Conservation (phyloP, 2,329 filamentous ascomycete species). For the Pestalotiopsis sp. region DNA sequence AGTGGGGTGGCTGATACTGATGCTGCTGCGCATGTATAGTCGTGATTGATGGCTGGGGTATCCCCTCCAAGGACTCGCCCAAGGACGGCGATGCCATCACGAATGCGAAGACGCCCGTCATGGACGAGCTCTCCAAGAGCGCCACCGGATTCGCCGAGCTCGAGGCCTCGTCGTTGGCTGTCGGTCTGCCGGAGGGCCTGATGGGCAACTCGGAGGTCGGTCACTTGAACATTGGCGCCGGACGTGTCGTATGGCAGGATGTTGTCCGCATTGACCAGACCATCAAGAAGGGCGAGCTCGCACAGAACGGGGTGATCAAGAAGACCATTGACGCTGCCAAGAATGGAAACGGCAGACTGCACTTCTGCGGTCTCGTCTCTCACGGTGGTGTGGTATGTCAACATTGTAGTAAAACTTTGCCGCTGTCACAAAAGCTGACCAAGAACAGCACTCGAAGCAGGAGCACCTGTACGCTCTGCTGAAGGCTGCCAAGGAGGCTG, state of each 20-base stretch:
- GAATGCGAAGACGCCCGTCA: conserved; percentile 87
- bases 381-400: conserved; percentile 78
- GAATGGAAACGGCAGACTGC: conserved; percentile 86
- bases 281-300: conserved; percentile 81
- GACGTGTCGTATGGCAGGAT: conserved; percentile 97
- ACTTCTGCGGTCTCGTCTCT: conserved; percentile 88
- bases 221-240: conserved; percentile 97
- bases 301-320: conserved; percentile 75
- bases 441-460: conserved; percentile 80
- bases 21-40: conserved; percentile 56
- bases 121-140: conserved; percentile 87
- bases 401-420: conserved; percentile 40
- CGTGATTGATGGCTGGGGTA: conserved; percentile 99
- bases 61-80: conserved; percentile 76
- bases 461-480: conserved; percentile 87
- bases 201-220: conserved; percentile 99
- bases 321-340: conserved; percentile 76
- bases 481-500: conserved; percentile 84
- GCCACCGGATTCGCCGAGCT: conserved; percentile 86
- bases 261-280: conserved; percentile 94
- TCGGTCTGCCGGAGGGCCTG: conserved; percentile 91
- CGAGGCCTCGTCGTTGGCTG: conserved; percentile 92
- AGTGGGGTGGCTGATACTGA: conserved; percentile 50
- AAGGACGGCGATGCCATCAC: conserved; percentile 94
- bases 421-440: conserved; percentile 15